These are phyloP conservation scores for Chrysosporium queenslandicum DNA, from an alignment of 2,329 filamentous ascomycete genomes.

Conservation along the genomic window DNA sequence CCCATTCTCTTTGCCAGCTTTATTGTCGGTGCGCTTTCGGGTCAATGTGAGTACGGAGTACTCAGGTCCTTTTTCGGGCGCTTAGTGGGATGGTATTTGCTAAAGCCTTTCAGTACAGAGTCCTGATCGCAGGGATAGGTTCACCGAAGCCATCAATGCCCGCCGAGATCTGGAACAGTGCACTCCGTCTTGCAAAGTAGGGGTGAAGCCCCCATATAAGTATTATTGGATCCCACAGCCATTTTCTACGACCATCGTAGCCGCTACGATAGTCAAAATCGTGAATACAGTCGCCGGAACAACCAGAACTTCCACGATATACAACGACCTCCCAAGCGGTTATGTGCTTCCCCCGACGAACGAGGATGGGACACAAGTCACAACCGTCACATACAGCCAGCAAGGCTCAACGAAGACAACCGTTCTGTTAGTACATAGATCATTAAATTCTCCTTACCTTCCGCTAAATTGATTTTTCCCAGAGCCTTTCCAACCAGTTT, in stretches of 20 bases:
- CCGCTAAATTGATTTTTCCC: not conserved
- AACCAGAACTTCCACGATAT: constrained; percentile 2
- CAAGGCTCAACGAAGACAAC: constrained; percentile 5
- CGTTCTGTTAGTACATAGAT: not conserved
- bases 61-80: too few relatives aligned
- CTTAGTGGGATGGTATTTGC: too few relatives aligned
- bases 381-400: constrained; percentile 3
- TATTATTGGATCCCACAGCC: not conserved
- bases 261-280: constrained; percentile 1
- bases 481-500: constrained; percentile 4
- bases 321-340: not conserved
- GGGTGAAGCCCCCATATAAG: not conserved
- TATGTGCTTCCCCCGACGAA: not conserved
- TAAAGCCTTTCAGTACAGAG: too few relatives aligned
- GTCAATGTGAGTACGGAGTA: not conserved
- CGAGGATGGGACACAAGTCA: not conserved
- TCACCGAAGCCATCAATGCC: not conserved
- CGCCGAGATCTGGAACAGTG: not conserved
- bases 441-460: not conserved
- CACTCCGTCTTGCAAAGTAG: not conserved
- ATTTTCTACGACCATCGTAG: constrained; percentile 2
- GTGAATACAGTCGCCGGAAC: not conserved
- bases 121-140: too few relatives aligned
- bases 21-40: not conserved
- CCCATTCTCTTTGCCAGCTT: not conserved